Evolutionary conservation across 441 rosid genomes (phyloP).

Genomic region (Jatropha multifida): DNA sequence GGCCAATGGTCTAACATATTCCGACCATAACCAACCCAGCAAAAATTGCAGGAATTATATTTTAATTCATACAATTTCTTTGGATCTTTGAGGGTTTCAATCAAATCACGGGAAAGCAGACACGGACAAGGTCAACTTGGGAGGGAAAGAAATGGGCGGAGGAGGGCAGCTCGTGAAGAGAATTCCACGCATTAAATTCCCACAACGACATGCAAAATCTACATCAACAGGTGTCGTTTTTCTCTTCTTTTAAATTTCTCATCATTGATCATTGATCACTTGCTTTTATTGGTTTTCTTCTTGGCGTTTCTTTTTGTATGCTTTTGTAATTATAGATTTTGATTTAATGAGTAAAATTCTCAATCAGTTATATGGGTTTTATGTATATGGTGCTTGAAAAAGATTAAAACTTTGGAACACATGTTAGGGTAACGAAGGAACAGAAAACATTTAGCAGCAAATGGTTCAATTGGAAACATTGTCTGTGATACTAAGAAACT

Average conservation of each 20-base stretch:
- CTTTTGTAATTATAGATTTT: not conserved
- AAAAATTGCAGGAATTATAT: not conserved
- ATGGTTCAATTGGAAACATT: not conserved
- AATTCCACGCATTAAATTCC: conserved; percentile 73
- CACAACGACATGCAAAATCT: conserved; percentile 47
- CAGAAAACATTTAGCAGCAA: not conserved
- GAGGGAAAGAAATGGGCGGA: conserved; percentile 22
- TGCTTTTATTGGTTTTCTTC: not conserved
- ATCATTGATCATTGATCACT: not conserved
- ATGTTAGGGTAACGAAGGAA: not conserved
- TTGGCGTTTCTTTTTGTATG: not conserved
- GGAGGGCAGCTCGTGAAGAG: conserved; percentile 47
- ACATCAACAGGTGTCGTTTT: conserved; percentile 37
- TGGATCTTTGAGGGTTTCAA: too few species aligned
- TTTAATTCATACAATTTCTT: not conserved
- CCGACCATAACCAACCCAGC: too few species aligned
- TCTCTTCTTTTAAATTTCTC: not conserved
- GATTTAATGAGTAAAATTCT: not conserved
- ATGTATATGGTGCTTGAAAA: not conserved
- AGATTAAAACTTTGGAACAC: not conserved
- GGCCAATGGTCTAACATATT: not conserved
- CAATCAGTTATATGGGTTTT: not conserved
- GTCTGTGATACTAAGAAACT: not conserved
- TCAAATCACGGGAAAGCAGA: not conserved
- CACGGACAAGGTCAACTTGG: conserved; percentile 12